Evolutionary conservation across 2,329 filamentous ascomycete species (phyloP).

Genomic region (Colletotrichum filicis): DNA sequence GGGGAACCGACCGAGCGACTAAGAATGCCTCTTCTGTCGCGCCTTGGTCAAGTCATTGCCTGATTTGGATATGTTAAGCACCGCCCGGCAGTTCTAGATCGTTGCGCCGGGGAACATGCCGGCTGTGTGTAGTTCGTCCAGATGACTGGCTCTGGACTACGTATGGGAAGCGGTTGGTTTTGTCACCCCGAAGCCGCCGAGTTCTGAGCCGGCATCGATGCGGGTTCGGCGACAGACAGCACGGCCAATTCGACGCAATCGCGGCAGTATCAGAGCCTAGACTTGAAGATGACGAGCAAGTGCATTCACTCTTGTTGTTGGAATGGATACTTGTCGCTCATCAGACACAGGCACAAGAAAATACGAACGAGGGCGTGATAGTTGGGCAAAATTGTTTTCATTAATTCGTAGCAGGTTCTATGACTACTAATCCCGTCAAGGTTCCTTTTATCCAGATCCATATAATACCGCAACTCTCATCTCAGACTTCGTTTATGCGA

Average conservation of each 20-base stretch:
- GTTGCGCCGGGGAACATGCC: background rate
- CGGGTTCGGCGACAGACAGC: background rate
- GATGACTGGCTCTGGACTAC: background rate
- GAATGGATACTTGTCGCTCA: too few relatives aligned
- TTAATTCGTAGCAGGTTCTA: conserved; percentile 14
- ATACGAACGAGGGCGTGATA: background rate
- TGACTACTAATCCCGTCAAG: background rate
- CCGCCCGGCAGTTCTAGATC: background rate
- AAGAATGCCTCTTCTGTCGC: background rate
- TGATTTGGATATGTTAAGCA: background rate
- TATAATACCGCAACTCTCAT: background rate
- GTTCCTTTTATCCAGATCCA: background rate
- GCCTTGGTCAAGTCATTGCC: background rate
- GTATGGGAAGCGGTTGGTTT: background rate
- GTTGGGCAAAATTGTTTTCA: background rate
- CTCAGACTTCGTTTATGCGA: conserved; percentile 49
- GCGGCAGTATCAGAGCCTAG: background rate
- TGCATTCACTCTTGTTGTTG: too few relatives aligned
- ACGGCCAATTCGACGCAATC: too few relatives aligned
- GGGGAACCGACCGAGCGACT: conserved; percentile 22
- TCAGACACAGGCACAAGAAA: too few relatives aligned
- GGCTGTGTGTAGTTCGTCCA: background rate
- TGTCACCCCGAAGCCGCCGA: background rate
- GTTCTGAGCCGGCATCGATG: background rate
- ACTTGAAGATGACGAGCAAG: background rate